Base-by-base conservation (phyloP, 2,329 filamentous ascomycete species). In the Microdochium paspali region DNA sequence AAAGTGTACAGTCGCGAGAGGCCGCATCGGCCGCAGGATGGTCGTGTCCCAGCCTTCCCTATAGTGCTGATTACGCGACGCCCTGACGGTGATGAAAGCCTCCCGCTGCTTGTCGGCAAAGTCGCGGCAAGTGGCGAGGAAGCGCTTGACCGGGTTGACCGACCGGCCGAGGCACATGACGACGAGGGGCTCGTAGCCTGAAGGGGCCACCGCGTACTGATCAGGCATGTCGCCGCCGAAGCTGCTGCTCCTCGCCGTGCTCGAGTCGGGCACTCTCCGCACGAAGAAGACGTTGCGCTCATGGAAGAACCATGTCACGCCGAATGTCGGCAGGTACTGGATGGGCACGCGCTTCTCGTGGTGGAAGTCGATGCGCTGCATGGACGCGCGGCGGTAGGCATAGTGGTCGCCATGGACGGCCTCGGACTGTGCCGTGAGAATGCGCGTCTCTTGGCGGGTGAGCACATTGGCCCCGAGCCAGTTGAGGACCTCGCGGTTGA, bases 131-230 rank as follows among this genome's bases (percentile, higher is more conserved):
- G 52, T 51, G 42, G 58, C 49, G 10, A 66, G 54, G 21, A 66
- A 60, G 1, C 40, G 46, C 46, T 61, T 64, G 44, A 64, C 58
- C 2, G 63, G 62, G 4, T 52, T 44, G 4, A 59, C 56, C 2
- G 61, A 64, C n/a, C 67, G 59, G 5, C 67, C 65, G 1, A 69
- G 51, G 31, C 65, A 66, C 58, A 68, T 65, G 25, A 69, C 55
- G 4, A 67, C 58, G 15, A 68, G 58, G 15, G 64, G 65, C 50
- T 68, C 66, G n/a, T 61, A 53, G 25, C 65, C 65, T 10, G 59
- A 56, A 1, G 64, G 63, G 0, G 64, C 59, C 4, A 59, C 60
- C 0, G 55, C 52, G 44, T 63, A 66, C 50, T 67, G 63, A 26
- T 64, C 61, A 0, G 62, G 57, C 1, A 56, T 57, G 9, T 54